A percentile compares a stretch with the other conserved stretches of the same genome.
phyloP scores from a whole-genome alignment of 129 eudicot species.

The Flaveria trinervia region DNA sequence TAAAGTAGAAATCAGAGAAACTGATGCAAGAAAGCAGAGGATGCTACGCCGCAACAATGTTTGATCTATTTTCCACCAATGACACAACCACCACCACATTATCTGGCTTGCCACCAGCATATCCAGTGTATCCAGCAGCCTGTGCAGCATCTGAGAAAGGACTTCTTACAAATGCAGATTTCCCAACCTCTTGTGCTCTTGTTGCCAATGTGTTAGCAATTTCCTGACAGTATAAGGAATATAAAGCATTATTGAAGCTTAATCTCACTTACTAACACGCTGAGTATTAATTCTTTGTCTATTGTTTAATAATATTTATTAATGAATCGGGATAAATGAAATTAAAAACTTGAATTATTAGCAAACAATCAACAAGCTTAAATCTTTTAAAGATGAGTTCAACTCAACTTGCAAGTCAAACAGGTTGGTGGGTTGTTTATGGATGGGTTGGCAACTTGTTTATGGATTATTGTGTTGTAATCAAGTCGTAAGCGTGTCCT shows the following conservation, averaged over 20 bases:
- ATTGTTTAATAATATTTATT: too few species aligned
- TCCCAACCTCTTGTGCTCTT: conserved; percentile 77
- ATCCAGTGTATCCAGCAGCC: conserved; percentile 74
- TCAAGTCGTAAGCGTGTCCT: not conserved
- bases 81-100: conserved; percentile 85
- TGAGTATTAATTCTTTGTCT: too few species aligned
- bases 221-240: conserved; percentile 43
- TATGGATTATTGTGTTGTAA: not conserved
- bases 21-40: conserved; percentile 16
- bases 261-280: too few species aligned
- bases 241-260: not conserved
- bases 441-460: too few species aligned
- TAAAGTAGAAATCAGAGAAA: conserved; percentile 22
- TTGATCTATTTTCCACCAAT: conserved; percentile 48
- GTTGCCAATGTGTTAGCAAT: conserved; percentile 66
- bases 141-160: conserved; percentile 89
- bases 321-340: too few species aligned
- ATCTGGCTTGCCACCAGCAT: conserved; percentile 85
- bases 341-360: too few species aligned
- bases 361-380: not conserved
- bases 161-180: conserved; percentile 55
- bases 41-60: not conserved
- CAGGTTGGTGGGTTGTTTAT: not conserved
- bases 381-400: conserved; percentile 2
- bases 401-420: conserved; percentile 7